A percentile compares a stretch with the other conserved stretches of the same genome.
Evolutionary conservation across 371 early-diverging fungal genomes (phyloP).

Genomic region (Lichtheimia corymbifera): DNA sequence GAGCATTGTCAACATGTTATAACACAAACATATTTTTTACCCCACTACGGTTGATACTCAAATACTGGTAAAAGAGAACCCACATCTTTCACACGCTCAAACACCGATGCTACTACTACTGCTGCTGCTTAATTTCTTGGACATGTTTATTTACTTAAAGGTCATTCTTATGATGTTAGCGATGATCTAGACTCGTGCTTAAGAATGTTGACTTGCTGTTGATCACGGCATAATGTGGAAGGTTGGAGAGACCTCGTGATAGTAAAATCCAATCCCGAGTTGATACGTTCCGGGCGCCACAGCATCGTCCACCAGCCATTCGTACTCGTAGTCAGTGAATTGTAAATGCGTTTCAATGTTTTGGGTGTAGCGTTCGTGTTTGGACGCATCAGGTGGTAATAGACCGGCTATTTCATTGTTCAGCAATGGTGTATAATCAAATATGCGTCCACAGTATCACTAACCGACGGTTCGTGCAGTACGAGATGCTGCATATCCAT

Average conservation of each 20-base stretch:
- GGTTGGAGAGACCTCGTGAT: slow-evolving; percentile 20
- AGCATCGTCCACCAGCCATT: slow-evolving; percentile 23
- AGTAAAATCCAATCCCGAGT: slow-evolving; percentile 27
- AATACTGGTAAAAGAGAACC: too few species aligned
- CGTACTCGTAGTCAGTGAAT: slow-evolving; percentile 18
- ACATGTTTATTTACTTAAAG: too few species aligned
- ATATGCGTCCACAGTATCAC: not conserved
- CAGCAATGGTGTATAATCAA: not conserved
- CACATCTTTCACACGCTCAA: too few species aligned
- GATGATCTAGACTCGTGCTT: too few species aligned
- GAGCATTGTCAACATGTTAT: too few species aligned
- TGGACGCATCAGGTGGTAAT: slow-evolving; percentile 13
- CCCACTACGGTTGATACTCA: too few species aligned
- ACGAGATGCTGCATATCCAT: slow-evolving; percentile 27
- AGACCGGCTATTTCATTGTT: slow-evolving; percentile 17
- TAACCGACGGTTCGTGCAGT: slow-evolving; percentile 24
- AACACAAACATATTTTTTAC: too few species aligned
- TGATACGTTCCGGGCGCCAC: slow-evolving; percentile 22
- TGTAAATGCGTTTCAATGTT: slow-evolving; percentile 17
- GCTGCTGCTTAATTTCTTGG: too few species aligned
- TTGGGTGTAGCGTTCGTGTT: slow-evolving; percentile 16
- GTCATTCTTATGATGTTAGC: too few species aligned
- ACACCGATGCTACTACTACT: too few species aligned
- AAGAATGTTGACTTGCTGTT: too few species aligned
- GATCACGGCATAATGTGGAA: slow-evolving; percentile 8